A percentile compares a stretch with the other conserved stretches of the same genome.
phyloP scores from a whole-genome alignment of 2,329 filamentous ascomycete species.

The Harringtonia lauricola region DNA sequence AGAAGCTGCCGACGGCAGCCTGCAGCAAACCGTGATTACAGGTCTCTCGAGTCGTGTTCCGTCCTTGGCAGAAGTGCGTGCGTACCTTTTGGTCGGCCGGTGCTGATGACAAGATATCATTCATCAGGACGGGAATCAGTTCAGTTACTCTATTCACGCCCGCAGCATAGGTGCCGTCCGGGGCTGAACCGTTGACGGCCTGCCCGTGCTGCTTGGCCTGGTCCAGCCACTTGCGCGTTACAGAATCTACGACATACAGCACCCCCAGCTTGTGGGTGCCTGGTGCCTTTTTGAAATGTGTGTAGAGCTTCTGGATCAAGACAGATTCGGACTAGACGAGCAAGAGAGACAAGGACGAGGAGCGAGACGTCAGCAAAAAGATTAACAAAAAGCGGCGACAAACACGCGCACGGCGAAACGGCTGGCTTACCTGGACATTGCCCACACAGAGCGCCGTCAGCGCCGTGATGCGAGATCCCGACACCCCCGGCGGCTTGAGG shows the following conservation, averaged over 20 bases:
- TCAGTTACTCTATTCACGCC: constrained; percentile 96
- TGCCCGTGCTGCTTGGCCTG: constrained; percentile 82
- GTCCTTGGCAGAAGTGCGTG: constrained; percentile 47
- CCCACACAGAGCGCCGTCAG: constrained; percentile 80
- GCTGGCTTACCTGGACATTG: constrained; percentile 80
- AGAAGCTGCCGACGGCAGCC: neutral
- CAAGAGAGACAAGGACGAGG: constrained; percentile 5
- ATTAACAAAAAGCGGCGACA: neutral
- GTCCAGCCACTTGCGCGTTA: constrained; percentile 97
- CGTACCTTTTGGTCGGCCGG: constrained; percentile 96
- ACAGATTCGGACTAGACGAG: constrained; percentile 72
- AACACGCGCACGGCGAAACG: too few relatives aligned
- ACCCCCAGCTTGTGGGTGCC: constrained; percentile 96
- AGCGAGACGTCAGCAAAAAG: neutral
- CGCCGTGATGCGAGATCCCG: constrained; percentile 78
- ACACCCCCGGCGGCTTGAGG: constrained; percentile 88
- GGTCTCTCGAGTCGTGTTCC: neutral
- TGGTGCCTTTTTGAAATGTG: constrained; percentile 91
- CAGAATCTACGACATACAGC: constrained; percentile 99
- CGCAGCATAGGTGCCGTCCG: constrained; percentile 87
- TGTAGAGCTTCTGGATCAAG: constrained; percentile 92
- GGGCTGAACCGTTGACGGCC: constrained; percentile 65
- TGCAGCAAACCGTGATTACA: too few relatives aligned
- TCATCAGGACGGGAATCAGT: constrained; percentile 86
- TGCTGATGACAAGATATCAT: constrained; percentile 80